Evolutionary conservation across 2,329 filamentous ascomycete genomes (phyloP), one percentile per base, ranked within the genome.

Genomic region (Tolypocladium sp.): DNA sequence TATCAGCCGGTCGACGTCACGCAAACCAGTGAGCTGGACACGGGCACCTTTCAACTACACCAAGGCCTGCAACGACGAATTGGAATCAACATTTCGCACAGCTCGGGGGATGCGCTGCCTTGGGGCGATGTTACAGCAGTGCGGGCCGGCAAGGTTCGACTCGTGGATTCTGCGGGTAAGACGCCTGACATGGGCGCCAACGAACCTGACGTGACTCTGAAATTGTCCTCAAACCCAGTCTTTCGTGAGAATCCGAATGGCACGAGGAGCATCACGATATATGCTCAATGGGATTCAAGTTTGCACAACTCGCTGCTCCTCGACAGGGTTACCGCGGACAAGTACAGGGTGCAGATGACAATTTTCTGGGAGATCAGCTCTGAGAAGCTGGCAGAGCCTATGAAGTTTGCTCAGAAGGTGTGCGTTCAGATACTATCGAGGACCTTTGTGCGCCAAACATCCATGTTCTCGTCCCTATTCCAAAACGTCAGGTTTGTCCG

Each of bases 281-380:
- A 89, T n/a, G 92, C 90, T 0, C 92, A 97, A 69, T 99, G 94
- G 94, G 94, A 99, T 70, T 97, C 93, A 0, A 96, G 92, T 68
- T 80, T 94, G 64, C 94, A 99, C 73, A 87, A 86, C 63, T 97
- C 94, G 7, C 79, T 96, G n/a, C 80, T 97, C 17, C 84, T 99
- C n/a, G 92, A 99, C 73, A 87, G 93, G 33, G 88, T 91, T 1
- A 97, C 94, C 2, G 85, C 90, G n/a, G 92, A 97, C 61, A 94
- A 92, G 70, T 92, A 94, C 72, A 88, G 89, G 51, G 90, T 99
- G 25, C 92, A 96, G 72, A 87, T 97, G 74, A 87, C 89, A 0
- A 77, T 97, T 13, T 83, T 85, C 20, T 97, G 93, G 91, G 90
- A 96, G 66, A 85, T 97, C 35, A 82, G 82, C 60, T 96, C 92